Base-by-base conservation (phyloP, 2,329 filamentous ascomycete genomes). In the Pestalotiopsis sp. region DNA sequence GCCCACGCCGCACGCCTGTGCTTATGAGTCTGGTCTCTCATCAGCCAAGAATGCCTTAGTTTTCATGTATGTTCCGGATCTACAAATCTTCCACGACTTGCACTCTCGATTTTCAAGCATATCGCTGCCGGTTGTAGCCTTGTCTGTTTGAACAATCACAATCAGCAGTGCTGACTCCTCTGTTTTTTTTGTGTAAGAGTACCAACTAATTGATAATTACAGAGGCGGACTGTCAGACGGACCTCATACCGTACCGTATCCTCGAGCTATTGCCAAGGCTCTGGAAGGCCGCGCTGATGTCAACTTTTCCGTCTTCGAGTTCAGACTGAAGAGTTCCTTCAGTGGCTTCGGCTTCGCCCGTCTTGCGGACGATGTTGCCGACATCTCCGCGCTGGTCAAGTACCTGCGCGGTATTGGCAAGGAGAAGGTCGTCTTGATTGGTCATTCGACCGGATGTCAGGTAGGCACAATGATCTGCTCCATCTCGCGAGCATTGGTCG, bases 151-250 rank as follows among this genome's bases (percentile, higher is more conserved):
- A 52, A n/a, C 17, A 3, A n/a, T 52, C 45, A 52, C 17, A 20
- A n/a, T 52, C 45, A 52, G 45, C 17, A n/a, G 17, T 23, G 17
- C 17, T 23, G 45, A 20, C n/a, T 13, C 57, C 5, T 27, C 13
- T 59, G 4, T 23, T n/a, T 23, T 13, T 27, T 12, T 27, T 27
- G 4, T 59, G 11, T 17, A 20, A 59, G 12, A 59, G 20, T 11
- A 27, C n/a, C 23, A 9, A 27, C 57, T 59, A 17, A 41, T n/a
- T 9, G 59, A 17, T 38, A 20, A 11, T 36, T n/a, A n/a, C 27
- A 66, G 65, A 71, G 91, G 90, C 70, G 92, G 92, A 45, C 86
- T 94, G 17, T 86, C 86, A 49, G 92, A 93, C 78, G 91, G 91
- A 1, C 87, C 91, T 69, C 87, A 92, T 71, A 90, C 89, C 0